These are phyloP conservation scores for Anastatica hierochuntica DNA, from an alignment of 345 rosid genomes.

Conservation along the genomic window DNA sequence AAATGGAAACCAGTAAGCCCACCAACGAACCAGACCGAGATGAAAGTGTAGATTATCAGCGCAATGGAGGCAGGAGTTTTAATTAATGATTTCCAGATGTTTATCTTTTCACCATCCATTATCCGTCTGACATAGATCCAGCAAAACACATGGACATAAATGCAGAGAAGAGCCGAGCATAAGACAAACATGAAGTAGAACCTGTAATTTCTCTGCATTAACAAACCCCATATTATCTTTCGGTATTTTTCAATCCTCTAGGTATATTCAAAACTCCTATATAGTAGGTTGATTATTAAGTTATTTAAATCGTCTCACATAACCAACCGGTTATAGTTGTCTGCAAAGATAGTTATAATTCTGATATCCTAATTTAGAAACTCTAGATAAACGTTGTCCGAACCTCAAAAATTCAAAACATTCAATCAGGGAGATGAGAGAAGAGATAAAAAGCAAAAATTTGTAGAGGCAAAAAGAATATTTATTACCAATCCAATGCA, in stretches of 20 bases:
- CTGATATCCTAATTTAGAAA: not conserved
- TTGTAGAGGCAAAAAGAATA: no score
- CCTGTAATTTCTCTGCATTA: conserved; percentile 87
- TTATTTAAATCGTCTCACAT: not conserved
- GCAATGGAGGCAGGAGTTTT: conserved; percentile 87
- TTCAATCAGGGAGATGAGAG: not conserved
- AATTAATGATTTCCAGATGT: conserved; percentile 73
- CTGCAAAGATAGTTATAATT: not conserved
- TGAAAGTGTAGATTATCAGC: conserved; percentile 59
- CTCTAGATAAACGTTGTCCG: not conserved
- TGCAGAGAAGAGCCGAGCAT: conserved; percentile 64
- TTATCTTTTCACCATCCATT: conserved; percentile 44
- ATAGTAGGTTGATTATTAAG: not conserved
- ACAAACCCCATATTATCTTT: not conserved
- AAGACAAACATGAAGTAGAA: conserved; percentile 90
- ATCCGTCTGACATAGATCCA: conserved; percentile 72
- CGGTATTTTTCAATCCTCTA: not conserved
- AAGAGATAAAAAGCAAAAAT: no score
- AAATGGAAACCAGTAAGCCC: conserved; percentile 76
- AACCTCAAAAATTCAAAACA: not conserved
- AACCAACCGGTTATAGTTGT: not conserved
- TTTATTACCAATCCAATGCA: conserved; percentile 85
- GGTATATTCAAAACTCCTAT: not conserved
- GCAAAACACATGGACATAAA: conserved; percentile 78
- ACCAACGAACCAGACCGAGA: conserved; percentile 88